A percentile compares a stretch with the other conserved stretches of the same genome.
phyloP scores from a whole-genome alignment of 129 eudicot genomes.

The Tagetes patula region DNA sequence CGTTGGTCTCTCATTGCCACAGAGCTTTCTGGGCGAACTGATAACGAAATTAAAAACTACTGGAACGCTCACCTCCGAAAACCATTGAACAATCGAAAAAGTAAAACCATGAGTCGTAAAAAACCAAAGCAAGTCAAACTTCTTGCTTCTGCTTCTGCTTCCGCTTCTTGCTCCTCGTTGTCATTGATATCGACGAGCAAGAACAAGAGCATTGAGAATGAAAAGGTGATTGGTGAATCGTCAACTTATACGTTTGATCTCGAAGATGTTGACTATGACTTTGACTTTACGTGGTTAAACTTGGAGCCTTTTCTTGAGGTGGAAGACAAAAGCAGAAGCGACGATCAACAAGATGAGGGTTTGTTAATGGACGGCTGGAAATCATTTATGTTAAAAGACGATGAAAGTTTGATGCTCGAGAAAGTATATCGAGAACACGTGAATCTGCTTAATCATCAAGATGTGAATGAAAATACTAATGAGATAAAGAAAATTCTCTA shows the following conservation, averaged over 20 bases:
- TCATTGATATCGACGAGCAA: neutral
- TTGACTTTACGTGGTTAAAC: constrained; percentile 33
- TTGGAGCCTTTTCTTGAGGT: constrained; percentile 20
- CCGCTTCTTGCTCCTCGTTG: neutral
- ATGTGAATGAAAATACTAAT: neutral
- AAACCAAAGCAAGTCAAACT: constrained; percentile 27
- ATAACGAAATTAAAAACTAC: constrained; percentile 42
- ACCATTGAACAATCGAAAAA: neutral
- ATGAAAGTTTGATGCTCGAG: constrained; percentile 28
- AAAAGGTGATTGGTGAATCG: constrained; percentile 21
- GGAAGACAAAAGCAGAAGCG: constrained; percentile 14
- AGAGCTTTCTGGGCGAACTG: constrained; percentile 41
- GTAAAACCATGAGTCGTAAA: neutral
- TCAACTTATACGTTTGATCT: constrained; percentile 25
- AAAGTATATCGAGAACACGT: constrained; percentile 24
- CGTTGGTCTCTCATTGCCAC: constrained; percentile 35
- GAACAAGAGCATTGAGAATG: constrained; percentile 5
- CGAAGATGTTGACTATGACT: constrained; percentile 24
- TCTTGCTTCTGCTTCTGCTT: neutral
- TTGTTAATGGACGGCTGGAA: constrained; percentile 21
- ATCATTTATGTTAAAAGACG: constrained; percentile 15
- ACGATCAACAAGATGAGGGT: constrained; percentile 5
- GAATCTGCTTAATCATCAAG: constrained; percentile 20
- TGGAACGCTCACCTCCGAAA: constrained; percentile 43
- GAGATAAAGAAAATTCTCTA: neutral